Percentiles rank a stretch among this genome's conserved stretches.
phyloP scores from a whole-genome alignment of 805 yeast genomes.

The Sporopachydermia quercuum region DNA sequence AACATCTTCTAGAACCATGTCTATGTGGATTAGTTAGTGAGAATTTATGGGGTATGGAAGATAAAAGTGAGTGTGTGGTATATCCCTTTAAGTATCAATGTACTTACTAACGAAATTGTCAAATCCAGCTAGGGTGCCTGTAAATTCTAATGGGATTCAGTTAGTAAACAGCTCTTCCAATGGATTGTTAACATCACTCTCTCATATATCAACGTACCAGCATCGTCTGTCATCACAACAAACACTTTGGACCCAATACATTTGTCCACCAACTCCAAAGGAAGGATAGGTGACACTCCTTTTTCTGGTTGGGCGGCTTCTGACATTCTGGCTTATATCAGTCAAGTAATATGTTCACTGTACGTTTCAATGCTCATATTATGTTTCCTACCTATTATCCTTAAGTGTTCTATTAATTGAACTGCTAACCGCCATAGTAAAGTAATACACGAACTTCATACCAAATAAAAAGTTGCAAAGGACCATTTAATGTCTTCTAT shows the following conservation, averaged over 20 bases:
- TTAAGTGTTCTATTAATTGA: neutral
- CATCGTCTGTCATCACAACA: slow-evolving; percentile 45
- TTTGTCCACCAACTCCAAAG: slow-evolving; percentile 78
- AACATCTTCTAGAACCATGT: slow-evolving; percentile 75
- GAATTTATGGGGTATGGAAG: too few species aligned
- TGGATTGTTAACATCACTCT: neutral
- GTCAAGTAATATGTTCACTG: neutral
- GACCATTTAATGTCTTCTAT: too few species aligned
- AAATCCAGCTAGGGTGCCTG: slow-evolving; percentile 82
- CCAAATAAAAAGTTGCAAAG: too few species aligned
- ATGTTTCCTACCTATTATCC: too few species aligned
- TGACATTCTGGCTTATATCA: neutral
- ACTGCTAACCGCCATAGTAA: neutral
- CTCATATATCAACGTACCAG: slow-evolving; percentile 14
- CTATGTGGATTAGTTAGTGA: too few species aligned
- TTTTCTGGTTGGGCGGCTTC: slow-evolving; percentile 8
- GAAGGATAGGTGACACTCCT: slow-evolving; percentile 24
- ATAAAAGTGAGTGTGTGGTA: neutral
- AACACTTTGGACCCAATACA: slow-evolving; percentile 69
- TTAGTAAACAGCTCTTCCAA: slow-evolving; percentile 12
- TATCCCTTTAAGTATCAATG: neutral
- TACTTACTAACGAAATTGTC: slow-evolving; percentile 73
- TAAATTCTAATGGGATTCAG: slow-evolving; percentile 50
- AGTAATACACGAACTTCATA: too few species aligned
- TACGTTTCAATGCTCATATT: neutral